phyloP scores from a whole-genome alignment of 2,329 filamentous ascomycete species.

The Aspergillus pseudoviridinutans region DNA sequence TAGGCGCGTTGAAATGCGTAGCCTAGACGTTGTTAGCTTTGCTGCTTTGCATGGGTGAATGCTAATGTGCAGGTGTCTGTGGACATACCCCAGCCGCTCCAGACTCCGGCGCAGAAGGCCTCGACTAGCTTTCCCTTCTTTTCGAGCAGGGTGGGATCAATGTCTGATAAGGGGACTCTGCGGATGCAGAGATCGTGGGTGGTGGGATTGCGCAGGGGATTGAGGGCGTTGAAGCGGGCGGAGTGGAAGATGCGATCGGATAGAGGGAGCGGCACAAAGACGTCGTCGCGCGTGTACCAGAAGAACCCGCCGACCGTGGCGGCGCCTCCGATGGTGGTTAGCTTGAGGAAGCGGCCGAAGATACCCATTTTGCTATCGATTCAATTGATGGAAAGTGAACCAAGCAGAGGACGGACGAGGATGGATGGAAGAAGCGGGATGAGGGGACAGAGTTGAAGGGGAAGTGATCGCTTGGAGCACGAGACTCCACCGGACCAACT shows the following conservation, averaged over 20 bases:
- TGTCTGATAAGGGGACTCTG: constrained; percentile 58
- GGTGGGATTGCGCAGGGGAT: constrained; percentile 59
- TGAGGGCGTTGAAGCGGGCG: constrained; percentile 55
- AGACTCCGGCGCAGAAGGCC: constrained; percentile 65
- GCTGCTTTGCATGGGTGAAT: neutral
- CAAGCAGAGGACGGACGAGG: constrained; percentile 1
- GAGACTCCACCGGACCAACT: constrained; percentile 8
- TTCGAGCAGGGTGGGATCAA: constrained; percentile 62
- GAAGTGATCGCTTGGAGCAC: neutral
- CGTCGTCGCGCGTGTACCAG: constrained; percentile 53
- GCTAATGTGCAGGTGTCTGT: neutral
- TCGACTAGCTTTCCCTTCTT: constrained; percentile 58
- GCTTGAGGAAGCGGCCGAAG: constrained; percentile 42
- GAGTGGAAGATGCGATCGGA: constrained; percentile 60
- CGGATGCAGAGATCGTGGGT: constrained; percentile 63
- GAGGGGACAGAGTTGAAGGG: neutral
- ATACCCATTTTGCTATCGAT: constrained; percentile 48
- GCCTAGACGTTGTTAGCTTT: constrained; percentile 18
- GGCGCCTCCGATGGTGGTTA: constrained; percentile 44
- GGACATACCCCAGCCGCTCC: constrained; percentile 60
- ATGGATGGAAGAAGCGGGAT: neutral
- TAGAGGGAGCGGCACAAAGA: constrained; percentile 55
- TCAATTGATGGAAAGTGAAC: neutral
- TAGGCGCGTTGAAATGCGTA: constrained; percentile 54
- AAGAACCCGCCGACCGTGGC: constrained; percentile 52